Conservation (phyloP, 225 moss, liverwort and hornwort species). For the Thuidium tamariscinum region DNA sequence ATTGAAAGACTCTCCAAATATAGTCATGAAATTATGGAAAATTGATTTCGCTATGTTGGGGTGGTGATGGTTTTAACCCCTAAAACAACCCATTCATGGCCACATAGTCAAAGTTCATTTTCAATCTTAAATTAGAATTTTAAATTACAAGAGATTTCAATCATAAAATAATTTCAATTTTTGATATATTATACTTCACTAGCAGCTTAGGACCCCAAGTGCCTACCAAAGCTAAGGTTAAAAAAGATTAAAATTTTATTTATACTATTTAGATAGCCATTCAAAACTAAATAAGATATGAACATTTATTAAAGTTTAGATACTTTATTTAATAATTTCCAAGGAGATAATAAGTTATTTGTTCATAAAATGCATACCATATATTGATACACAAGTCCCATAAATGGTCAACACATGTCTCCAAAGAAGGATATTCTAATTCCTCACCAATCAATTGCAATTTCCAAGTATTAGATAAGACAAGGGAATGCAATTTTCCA, state of each 20-base stretch:
- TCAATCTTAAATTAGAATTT: neutral
- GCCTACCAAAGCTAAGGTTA: neutral
- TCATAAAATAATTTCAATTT: no score
- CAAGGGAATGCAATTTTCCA: rapidly evolving
- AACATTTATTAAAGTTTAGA: neutral
- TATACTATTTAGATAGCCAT: neutral
- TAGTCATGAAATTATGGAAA: rapidly evolving
- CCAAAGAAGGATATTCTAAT: neutral
- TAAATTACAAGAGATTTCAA: neutral
- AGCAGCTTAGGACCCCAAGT: neutral
- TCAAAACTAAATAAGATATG: neutral
- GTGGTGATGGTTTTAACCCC: rapidly evolving
- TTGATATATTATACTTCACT: neutral
- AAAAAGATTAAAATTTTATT: neutral
- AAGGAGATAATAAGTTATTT: rapidly evolving
- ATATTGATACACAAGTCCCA: neutral
- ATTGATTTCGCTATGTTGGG: rapidly evolving
- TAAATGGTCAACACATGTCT: rapidly evolving
- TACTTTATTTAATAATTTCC: neutral
- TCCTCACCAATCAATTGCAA: neutral
- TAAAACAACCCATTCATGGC: rapidly evolving
- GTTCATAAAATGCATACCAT: neutral
- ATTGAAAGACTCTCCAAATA: neutral
- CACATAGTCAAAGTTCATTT: neutral
- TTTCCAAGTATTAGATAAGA: neutral